These are phyloP conservation scores for Fusarium keratoplasticum DNA, from an alignment of 2,329 filamentous ascomycete genomes.

Conservation along the genomic window DNA sequence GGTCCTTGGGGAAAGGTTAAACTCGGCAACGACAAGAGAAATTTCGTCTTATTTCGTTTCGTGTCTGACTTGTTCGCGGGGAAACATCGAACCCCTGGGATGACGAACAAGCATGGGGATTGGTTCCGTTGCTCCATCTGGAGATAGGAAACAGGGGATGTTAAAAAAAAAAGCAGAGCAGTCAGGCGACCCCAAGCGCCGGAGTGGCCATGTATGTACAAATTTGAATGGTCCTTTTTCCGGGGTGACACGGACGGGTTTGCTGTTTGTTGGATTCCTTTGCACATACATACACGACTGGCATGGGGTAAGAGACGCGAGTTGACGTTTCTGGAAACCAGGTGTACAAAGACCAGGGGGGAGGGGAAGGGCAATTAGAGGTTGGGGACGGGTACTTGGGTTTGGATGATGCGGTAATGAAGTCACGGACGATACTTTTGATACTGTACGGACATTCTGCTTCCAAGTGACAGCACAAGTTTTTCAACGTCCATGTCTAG, in stretches of 20 bases:
- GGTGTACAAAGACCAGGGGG: background rate
- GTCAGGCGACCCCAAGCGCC: background rate
- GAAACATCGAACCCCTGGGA: background rate
- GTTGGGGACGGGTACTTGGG: background rate
- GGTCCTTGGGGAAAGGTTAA: background rate
- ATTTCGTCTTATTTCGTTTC: background rate
- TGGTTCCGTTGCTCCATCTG: background rate
- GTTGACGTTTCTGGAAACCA: constrained; percentile 2
- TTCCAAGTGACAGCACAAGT: background rate
- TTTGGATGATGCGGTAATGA: constrained; percentile 29
- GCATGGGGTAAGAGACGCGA: constrained; percentile 1
- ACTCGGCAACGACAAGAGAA: background rate
- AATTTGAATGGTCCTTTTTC: background rate
- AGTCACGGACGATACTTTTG: constrained; percentile 23
- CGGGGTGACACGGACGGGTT: background rate
- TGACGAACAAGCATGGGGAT: background rate
- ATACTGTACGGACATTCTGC: background rate
- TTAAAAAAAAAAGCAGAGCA: background rate
- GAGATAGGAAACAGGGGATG: background rate
- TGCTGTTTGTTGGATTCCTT: background rate
- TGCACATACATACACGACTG: background rate
- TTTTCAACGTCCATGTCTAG: background rate
- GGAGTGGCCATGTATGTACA: background rate
- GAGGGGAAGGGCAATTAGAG: background rate
- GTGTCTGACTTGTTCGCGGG: background rate